Base-by-base conservation (phyloP, 164 flowering plant species). In the Buxus sempervirens region DNA sequence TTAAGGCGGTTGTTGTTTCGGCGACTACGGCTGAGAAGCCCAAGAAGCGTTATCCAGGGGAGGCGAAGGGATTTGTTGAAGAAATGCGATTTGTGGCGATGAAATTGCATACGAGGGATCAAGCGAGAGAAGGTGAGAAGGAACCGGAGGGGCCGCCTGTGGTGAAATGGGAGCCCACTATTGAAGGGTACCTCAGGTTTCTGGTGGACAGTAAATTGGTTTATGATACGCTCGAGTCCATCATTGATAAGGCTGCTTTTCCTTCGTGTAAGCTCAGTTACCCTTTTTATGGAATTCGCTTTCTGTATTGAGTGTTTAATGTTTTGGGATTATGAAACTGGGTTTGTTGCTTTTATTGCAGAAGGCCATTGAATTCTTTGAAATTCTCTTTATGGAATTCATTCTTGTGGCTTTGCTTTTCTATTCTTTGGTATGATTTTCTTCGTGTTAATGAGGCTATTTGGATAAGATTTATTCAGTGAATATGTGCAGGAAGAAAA, bases 61-160 rank as follows among this genome's bases (percentile, higher is more conserved):
- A 89, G 79, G 79, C 84, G 26, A 89, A 88, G 75, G 97, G 97
- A 72, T 95, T 95, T 75, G 97, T 92, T 75, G 96, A 85, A 85
- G 98, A 95, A 80, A 90, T 92, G 97, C 82, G 93, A 72, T 88
- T 85, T 67, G 96, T 92, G 74, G 97, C 98, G 0, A 89, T 95
- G 97, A 95, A 84, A 67, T 69, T 95, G 84, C 98, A 95, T 72
- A 95, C 97, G 0, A 92, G 57, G 65, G 97, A 95, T 60, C 97
- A 91, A 69, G 85, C 97, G 0, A 95, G 71, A 71, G 97, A 91
- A 64, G 98, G 98, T 6, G 92, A 91, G 87, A 91, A 87, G 81
- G 81, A 78, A 54, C 74, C 88, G 2, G 79, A 85, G 53, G 84
- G 74, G 41, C 71, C 71, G 55, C 82, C 93, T 0, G 71, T 87